Evolutionary conservation across 148 eudicot species (phyloP), one percentile per base, ranked within the genome.

Genomic region (Fagopyrum esculentum): DNA sequence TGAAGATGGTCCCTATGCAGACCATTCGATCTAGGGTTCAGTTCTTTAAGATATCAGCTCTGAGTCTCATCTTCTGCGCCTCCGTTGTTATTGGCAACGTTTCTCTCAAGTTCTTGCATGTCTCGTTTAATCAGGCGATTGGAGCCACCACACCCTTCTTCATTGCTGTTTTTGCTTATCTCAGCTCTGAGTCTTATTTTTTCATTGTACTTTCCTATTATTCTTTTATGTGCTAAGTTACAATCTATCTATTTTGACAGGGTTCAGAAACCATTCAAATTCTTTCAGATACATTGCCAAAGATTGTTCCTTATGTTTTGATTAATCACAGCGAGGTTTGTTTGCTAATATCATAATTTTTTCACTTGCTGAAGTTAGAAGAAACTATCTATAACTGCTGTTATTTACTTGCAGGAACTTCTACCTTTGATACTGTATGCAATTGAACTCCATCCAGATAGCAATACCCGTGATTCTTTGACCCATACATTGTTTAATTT

Each of bases 381-480:
- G 49, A 54, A 9, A 75, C 56, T 46, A 55, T 63, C 26, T 75
- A 50, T 80, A 9, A 29, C 57, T 73, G n/a, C 74, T 52, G 5
- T 0, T 76, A 44, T 75, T 69, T 75, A 30, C 47, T 49, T 80
- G 73, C 79, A 95, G 99, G 99, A 95, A 84, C 99, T 95, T 84
- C 92, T 95, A 77, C 99, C 99, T 66, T 85, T 95, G 84, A 95
- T 95, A 74, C 92, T 95, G 99, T 95, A 97, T 80, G 99, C 99
- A 35, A 95, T 95, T 49, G 99, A 95, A 85, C 97, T 93, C 55
- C 99, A 95, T 89, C 97, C 99, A 57, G 92, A 90, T 50, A 85
- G 99, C 86, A 85, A 75, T 52, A 95, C 89, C 15, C 87, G 99
- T 72, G 99, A 95, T 79, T 92, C 99, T 69, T 83, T 95, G 87